Base-by-base conservation (phyloP, 352 stramenopile genomes). In the Phytophthora pluvialis region DNA sequence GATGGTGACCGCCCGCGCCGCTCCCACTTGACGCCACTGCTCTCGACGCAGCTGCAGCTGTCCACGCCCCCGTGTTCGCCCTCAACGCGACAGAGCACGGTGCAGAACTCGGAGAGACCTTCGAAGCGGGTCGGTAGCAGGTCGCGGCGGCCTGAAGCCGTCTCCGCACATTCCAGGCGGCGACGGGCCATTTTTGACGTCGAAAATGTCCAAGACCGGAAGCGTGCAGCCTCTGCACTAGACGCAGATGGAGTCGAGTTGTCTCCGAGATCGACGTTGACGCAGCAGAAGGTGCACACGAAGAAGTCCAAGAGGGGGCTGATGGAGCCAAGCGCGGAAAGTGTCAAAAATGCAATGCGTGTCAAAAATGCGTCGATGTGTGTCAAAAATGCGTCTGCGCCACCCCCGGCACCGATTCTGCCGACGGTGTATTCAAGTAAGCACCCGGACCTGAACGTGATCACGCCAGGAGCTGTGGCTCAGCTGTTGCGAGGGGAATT, bases 391-490 rank as follows among this genome's bases (percentile, higher is more conserved):
- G 21, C n/a, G 1, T 40, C 57, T 31, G 3, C 64, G 64, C 44
- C 40, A 10, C 10, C 38, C 29, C 35, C 12, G 7, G n/a, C 65
- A 46, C 67, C 74, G 1, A 51, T 78, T 39, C 38, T 90, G n/a
- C 81, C 81, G 13, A 85, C 78, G 4, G 56, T 88, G n/a, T 71
- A 70, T 11, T 90, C 78, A 2, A 77, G 45, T 42, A 72, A 69
- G 6, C 81, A 88, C 63, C 81, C 78, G 0, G 81, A 90, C 42
- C 62, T 90, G 28, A 86, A 88, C 42, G 78, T 90, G 9, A 85
- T 90, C 18, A 74, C 78, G 0, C 77, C 81, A 5, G 45, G 74
- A 9, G 88, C 78, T 3, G 78, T 88, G 46, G 58, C 62, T 1
- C 57, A 60, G 44, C 51, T 86, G 11, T 28, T 84, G 3, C 51